Conservation (phyloP, 768 basidiomycete species). For the Mycena epipterygia region DNA sequence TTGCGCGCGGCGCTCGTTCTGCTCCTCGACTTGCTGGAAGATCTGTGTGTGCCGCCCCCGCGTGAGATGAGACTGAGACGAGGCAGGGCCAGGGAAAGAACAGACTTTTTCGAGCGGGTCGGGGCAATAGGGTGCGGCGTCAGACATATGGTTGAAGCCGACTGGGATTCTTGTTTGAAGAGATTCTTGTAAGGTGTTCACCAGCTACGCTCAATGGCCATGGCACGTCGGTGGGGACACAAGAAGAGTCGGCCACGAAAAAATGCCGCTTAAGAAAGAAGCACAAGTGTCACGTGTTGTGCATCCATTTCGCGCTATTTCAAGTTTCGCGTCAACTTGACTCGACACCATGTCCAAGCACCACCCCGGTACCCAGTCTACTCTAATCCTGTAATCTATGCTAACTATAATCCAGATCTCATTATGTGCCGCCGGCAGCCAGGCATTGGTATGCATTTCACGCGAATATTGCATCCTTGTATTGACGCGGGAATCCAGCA, state of each 20-base stretch:
- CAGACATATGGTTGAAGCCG: neutral
- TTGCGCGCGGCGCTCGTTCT: conserved; percentile 64
- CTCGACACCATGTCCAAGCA: conserved; percentile 84
- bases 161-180: too few species aligned
- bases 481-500: conserved; percentile 61
- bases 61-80: neutral
- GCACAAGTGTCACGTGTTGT: neutral
- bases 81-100: neutral
- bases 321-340: too few species aligned
- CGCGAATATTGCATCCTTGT: neutral
- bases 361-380: conserved; percentile 74
- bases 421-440: conserved; percentile 99
- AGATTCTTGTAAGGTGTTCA: too few species aligned
- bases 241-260: too few species aligned
- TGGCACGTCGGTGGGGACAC: too few species aligned
- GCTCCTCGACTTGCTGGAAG: conserved; percentile 70
- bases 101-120: conserved; percentile 51
- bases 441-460: conserved; percentile 83
- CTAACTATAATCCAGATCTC: conserved; percentile 72
- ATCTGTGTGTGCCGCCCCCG: conserved; percentile 63
- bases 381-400: neutral
- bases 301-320: neutral
- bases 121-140: conserved; percentile 37
- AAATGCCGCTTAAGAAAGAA: neutral
- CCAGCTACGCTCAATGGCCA: too few species aligned